phyloP scores from a whole-genome alignment of 192 early-diverging fungal genomes.

The Thoreauomyces humboldtii region DNA sequence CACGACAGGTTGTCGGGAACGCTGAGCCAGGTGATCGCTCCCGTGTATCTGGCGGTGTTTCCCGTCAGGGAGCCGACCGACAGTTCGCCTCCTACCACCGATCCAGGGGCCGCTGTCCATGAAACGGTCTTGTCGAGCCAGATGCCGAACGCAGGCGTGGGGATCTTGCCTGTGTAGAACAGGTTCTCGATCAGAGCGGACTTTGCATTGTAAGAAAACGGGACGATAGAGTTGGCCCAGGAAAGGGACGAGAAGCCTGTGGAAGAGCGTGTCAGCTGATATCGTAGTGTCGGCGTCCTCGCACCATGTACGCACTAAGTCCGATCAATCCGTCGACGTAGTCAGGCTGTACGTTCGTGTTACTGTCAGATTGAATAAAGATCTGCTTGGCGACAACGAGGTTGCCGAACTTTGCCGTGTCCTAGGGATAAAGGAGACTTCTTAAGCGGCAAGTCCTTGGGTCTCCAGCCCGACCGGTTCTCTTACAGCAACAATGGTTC shows the following conservation, averaged over 20 bases:
- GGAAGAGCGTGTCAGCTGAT: too few species aligned
- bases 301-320: conserved; percentile 5
- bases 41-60: conserved; percentile 24
- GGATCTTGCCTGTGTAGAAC: background rate
- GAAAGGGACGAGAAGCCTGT: conserved; percentile 31
- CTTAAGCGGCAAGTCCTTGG: too few species aligned
- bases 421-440: conserved; percentile 1
- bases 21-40: conserved; percentile 27
- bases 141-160: conserved; percentile 14
- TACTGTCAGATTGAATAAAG: conserved; percentile 16
- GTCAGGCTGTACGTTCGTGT: conserved; percentile 24
- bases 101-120: conserved; percentile 5
- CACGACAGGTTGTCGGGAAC: conserved; percentile 17
- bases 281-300: too few species aligned
- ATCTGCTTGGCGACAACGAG: conserved; percentile 1
- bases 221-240: conserved; percentile 23
- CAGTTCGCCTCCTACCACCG: conserved; percentile 15
- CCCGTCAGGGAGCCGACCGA: conserved; percentile 12
- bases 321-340: conserved; percentile 29
- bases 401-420: conserved; percentile 9
- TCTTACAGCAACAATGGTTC: conserved; percentile 18
- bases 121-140: conserved; percentile 15
- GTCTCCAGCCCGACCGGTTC: too few species aligned
- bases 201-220: conserved; percentile 3
- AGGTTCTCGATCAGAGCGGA: conserved; percentile 30